Evolutionary conservation across 768 basidiomycete species (phyloP), one percentile per base, ranked within the genome.

Genomic region (Clathrus columnatus): DNA sequence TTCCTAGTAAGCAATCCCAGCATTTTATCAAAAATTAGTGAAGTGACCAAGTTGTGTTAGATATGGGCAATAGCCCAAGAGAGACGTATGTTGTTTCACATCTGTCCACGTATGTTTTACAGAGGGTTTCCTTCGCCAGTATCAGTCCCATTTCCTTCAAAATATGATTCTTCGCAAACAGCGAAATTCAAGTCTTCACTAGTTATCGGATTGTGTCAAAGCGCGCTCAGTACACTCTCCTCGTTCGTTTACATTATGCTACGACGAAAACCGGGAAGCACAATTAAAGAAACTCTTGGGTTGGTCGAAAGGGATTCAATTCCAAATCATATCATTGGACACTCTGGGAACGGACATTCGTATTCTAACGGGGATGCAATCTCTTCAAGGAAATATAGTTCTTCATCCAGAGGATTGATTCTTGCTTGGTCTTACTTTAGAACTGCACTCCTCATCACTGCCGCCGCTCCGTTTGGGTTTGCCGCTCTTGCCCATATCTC

Each of bases 11-110:
- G 84, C 67, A 51, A 23, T 57, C 0, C n/a, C 41, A 51, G 23
- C 26, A n/a, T 27, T 49, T 45, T 14, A 5, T 29, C 11, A 14
- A 27, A 4, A 45, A 47, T 28, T 20, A 36, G 11, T 8, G n/a
- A n/a, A 24, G 28, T 56, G 62, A 29, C 58, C 32, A 59, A 50
- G 7, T 30, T 21, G 18, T 23, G 53, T 7, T 60, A 91, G 90
- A 68, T 91, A 49, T 91, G 91, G 91, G 92, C 89, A 10, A 81
- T 94, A 44, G 89, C 91, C 7, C 96, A 99, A 73, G 96, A 98
- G 73, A 78, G 94, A 69, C 68, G 94, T 96, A 69, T 63, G 81
- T 70, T 50, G 6, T 27, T 23, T 24, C 6, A 21, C 14, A 18
- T 30, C 29, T 44, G 4, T 49, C 30, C 18, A 10, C 20, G 28